Conservation (phyloP, 2,329 filamentous ascomycete species). For the Paecilomyces fulvus region DNA sequence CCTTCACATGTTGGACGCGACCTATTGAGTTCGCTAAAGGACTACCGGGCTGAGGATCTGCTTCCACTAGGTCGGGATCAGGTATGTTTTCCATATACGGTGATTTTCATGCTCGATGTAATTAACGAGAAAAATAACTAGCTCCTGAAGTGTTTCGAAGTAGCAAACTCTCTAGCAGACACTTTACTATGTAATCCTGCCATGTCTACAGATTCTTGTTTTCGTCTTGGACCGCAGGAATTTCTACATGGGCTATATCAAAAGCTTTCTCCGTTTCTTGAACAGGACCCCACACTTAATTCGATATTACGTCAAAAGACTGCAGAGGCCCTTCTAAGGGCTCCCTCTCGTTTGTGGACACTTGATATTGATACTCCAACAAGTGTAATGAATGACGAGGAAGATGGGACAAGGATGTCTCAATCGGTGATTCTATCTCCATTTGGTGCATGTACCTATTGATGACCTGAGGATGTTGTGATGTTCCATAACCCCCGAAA, state of each 20-base stretch:
- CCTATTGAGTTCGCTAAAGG: conserved; percentile 15
- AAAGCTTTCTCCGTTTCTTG: conserved; percentile 20
- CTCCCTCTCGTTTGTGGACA: conserved; percentile 15
- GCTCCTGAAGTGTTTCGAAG: conserved; percentile 25
- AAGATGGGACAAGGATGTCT: neutral
- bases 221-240: conserved; percentile 18
- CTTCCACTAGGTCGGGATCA: conserved; percentile 23
- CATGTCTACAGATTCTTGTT: neutral
- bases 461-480: neutral
- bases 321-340: conserved; percentile 16
- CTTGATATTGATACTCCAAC: neutral
- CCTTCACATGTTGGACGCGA: conserved; percentile 17
- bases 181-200: conserved; percentile 14
- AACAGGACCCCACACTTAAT: conserved; percentile 17
- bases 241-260: conserved; percentile 23
- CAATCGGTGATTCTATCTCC: neutral
- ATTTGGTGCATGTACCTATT: neutral
- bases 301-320: conserved; percentile 21
- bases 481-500: neutral
- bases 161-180: conserved; percentile 22
- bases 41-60: conserved; percentile 17
- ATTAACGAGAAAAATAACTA: conserved; percentile 12
- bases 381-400: neutral
- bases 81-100: conserved; percentile 9
- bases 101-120: neutral